Base-by-base conservation (phyloP, 164 flowering plant genomes). In the Aristolochia fimbriata region DNA sequence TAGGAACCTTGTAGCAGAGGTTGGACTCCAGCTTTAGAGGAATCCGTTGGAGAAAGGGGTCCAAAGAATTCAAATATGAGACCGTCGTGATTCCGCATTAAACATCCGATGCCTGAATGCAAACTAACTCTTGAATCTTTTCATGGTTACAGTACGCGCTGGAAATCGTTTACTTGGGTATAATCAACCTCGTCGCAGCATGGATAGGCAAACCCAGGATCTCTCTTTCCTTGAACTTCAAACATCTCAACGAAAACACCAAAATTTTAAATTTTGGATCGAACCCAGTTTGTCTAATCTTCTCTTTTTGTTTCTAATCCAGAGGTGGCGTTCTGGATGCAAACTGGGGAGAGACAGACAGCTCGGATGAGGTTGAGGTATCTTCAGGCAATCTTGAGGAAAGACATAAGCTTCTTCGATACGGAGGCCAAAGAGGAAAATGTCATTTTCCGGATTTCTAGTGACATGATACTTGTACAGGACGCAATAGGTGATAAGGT, bases 401-500 rank as follows among this genome's bases (percentile, higher is more conserved):
- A 69, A 69, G 83, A 84, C 57, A 84, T 87, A 4, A 52, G 46
- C 21, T 87, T 74, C 52, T 87, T 87, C 59, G 88, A 87, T 68
- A 84, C 71, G 17, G 84, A 83, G 68, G 95, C 85, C 22, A 71
- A 74, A 54, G 81, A 78, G 55, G 61, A 62, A 37, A 81, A 84
- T 58, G 56, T 84, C 46, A 45, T 81, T 51, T 83, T 71, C 57
- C 79, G 73, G 66, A 84, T 87, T 57, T 81, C 88, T 41, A 84
- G 84, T 58, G 95, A 84, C 71, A 83, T 82, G 22, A 72, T 87
- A 33, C 73, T 84, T 10, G 87, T 87, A 48, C 90, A 87, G 66
- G 95, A 84, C 74, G 90, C 90, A 48, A 84, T 87, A 59, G 83
- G 94, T 49, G 90, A 87, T 61, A 87, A 87, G 90, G 94, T 87